These are phyloP conservation scores for Microcyclosporella mali DNA, from an alignment of 2,329 filamentous ascomycete genomes.

Conservation along the genomic window DNA sequence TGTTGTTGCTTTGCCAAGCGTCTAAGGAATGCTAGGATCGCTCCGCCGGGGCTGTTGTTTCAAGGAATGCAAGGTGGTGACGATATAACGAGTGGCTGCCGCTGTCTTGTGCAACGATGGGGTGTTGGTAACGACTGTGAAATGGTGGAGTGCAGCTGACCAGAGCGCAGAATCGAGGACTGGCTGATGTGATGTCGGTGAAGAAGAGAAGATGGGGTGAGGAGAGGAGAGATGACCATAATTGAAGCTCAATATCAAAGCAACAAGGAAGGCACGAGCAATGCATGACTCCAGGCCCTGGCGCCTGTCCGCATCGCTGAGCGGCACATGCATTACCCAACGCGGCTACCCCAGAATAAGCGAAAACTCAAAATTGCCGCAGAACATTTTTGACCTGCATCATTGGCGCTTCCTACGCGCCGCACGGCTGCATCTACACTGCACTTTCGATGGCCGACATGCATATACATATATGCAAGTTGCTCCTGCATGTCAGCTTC, in stretches of 20 bases:
- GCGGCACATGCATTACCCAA: background rate
- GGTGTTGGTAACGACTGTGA: slow-evolving; percentile 4
- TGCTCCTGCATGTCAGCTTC: too few species aligned
- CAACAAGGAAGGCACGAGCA: slow-evolving; percentile 2
- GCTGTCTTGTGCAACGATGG: too few species aligned
- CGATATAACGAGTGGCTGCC: background rate
- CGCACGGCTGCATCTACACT: too few species aligned
- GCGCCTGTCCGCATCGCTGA: slow-evolving; percentile 3
- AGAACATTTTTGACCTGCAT: too few species aligned
- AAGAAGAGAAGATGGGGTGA: background rate
- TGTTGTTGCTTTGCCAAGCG: slow-evolving; percentile 3
- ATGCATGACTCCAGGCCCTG: too few species aligned
- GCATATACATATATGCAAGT: too few species aligned
- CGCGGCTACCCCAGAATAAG: too few species aligned
- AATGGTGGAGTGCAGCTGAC: slow-evolving; percentile 5
- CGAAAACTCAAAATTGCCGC: too few species aligned
- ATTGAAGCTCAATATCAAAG: too few species aligned
- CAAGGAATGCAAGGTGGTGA: slow-evolving; percentile 16
- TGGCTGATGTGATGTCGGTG: background rate
- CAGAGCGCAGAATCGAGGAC: slow-evolving; percentile 3
- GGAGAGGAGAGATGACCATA: background rate
- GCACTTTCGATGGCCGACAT: too few species aligned
- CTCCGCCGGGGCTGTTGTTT: background rate
- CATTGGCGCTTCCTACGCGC: too few species aligned
- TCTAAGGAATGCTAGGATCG: slow-evolving; percentile 16